Conservation (phyloP, 1,284 basidiomycete genomes). For the Meripilus lineatus region DNA sequence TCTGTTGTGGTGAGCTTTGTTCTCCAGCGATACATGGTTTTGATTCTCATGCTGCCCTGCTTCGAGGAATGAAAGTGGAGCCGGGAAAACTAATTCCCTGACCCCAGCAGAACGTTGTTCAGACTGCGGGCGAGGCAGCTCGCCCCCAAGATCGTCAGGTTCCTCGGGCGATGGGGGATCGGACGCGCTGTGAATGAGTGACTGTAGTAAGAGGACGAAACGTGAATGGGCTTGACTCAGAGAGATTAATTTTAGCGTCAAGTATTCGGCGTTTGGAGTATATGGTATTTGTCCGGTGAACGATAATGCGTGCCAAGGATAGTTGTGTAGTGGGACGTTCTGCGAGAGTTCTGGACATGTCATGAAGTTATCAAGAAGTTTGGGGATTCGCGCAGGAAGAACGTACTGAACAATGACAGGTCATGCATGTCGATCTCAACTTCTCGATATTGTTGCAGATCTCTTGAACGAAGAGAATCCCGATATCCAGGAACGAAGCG, state of each 20-base stretch:
- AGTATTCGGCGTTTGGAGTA: constrained; percentile 31
- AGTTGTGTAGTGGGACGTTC: constrained; percentile 51
- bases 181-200: constrained; percentile 55
- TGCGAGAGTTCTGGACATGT: constrained; percentile 63
- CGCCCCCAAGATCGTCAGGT: constrained; percentile 30
- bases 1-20: not conserved
- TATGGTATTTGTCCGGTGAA: constrained; percentile 35
- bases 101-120: constrained; percentile 25
- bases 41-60: not conserved
- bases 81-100: constrained; percentile 64
- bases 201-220: constrained; percentile 68
- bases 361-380: constrained; percentile 9
- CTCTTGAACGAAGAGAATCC: constrained; percentile 35
- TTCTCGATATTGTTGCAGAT: constrained; percentile 36
- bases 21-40: no score
- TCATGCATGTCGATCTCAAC: constrained; percentile 52
- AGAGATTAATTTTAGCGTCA: constrained; percentile 37
- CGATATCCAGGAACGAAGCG: constrained; percentile 57
- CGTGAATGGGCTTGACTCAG: constrained; percentile 62
- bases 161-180: constrained; percentile 39
- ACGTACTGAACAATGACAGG: constrained; percentile 53
- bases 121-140: constrained; percentile 18
- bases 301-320: constrained; percentile 49
- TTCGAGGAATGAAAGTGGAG: constrained; percentile 42
- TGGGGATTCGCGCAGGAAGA: constrained; percentile 4